These are phyloP conservation scores for Coniella lustricola DNA, from an alignment of 2,329 filamentous ascomycete genomes.

Conservation along the genomic window DNA sequence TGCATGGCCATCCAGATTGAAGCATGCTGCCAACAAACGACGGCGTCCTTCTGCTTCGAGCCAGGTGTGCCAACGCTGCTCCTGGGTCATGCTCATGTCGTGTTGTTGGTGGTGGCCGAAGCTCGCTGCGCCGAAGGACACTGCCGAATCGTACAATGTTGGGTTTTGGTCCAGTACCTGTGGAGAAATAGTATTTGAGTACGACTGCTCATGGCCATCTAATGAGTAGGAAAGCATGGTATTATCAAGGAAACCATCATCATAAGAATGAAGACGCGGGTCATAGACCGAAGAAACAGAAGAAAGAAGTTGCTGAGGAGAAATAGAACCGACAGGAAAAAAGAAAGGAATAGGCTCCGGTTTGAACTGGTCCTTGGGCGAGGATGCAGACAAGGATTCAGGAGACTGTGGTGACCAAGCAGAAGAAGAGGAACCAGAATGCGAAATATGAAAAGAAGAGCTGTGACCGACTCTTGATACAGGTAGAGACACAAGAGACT, in stretches of 20 bases:
- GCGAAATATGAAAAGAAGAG: slow-evolving; percentile 20
- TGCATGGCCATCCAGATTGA: slow-evolving; percentile 49
- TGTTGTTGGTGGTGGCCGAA: slow-evolving; percentile 18
- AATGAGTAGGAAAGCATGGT: slow-evolving; percentile 19
- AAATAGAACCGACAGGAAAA: slow-evolving; percentile 9
- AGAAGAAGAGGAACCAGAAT: slow-evolving; percentile 19
- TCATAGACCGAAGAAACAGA: slow-evolving; percentile 14
- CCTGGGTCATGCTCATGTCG: slow-evolving; percentile 18
- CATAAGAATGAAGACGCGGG: slow-evolving; percentile 8
- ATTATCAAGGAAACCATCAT: slow-evolving; percentile 15
- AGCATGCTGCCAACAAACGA: slow-evolving; percentile 49
- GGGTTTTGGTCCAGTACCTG: slow-evolving; percentile 24
- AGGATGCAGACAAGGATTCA: slow-evolving; percentile 8
- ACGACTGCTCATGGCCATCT: slow-evolving; percentile 18
- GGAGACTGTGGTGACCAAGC: slow-evolving; percentile 12
- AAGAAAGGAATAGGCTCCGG: slow-evolving; percentile 10
- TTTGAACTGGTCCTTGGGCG: slow-evolving; percentile 3
- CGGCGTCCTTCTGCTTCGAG: slow-evolving; percentile 44
- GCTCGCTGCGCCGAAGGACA: slow-evolving; percentile 16
- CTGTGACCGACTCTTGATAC: slow-evolving; percentile 23
- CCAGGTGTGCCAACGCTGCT: slow-evolving; percentile 45
- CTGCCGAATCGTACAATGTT: slow-evolving; percentile 19
- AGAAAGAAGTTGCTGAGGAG: slow-evolving; percentile 14
- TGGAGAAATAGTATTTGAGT: slow-evolving; percentile 24
- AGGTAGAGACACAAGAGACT: slow-evolving; percentile 25